Base-by-base conservation (phyloP, 2,329 filamentous ascomycete species). In the Calycina marina region DNA sequence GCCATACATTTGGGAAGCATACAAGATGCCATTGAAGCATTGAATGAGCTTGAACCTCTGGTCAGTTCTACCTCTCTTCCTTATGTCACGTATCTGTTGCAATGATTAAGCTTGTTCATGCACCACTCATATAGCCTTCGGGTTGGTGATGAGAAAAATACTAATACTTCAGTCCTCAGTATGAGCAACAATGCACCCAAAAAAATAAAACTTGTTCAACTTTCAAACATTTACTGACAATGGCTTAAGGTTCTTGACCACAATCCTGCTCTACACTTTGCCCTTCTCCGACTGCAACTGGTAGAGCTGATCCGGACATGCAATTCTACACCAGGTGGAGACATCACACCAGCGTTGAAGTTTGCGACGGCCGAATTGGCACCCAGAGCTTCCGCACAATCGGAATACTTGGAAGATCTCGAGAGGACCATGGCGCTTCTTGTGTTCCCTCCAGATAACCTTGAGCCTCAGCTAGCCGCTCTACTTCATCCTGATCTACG, bases 81-180 rank as follows among this genome's bases (percentile, higher is more conserved):
- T 17, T 34, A 29, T 34, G 25, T 34, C 32, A 30, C 33, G 31
- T 28, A 40, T 31, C 28, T 40, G 45, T 62, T 71, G 67, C 70
- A 60, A 86, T 90, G 90, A 98, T 98, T 93, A 93, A 66, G 82
- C 67, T 69, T 40, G 79, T 86, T 93, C 88, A 98, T 98, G 90
- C 90, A 98, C 90, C 90, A 98, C 90, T 85, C 90, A 84, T 90
- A 96, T 72, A 67, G 67, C 69, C 73, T 75, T 71, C 65, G 66
- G 72, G 74, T 76, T 72, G 60, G 72, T 90, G 90, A 92, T 92
- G 88, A 96, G 69, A 73, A 75, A 77, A 65, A 63, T 63, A 61
- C 65, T 61, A 60, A 60, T 62, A 72, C 76, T 80, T 81, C 76
- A 82, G 73, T 81, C 73, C 71, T 81, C 72, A 80, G 72, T 77